These are phyloP conservation scores for Fusarium pseudoanthophilum DNA, from an alignment of 2,329 filamentous ascomycete species.

Conservation along the genomic window DNA sequence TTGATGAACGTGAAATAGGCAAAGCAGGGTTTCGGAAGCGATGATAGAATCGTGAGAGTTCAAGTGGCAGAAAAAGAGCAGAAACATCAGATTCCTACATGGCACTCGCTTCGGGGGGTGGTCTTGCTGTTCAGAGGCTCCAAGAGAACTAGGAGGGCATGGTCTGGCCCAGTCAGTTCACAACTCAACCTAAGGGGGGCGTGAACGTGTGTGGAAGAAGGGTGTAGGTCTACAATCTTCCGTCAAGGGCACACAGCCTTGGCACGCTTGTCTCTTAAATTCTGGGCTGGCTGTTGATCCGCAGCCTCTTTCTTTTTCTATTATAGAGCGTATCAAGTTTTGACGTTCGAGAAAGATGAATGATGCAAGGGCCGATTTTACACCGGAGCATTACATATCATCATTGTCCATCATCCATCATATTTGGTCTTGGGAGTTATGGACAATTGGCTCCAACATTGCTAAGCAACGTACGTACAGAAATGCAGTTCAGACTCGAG, in stretches of 20 bases:
- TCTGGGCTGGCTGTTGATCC: constrained; percentile 20
- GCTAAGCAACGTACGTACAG: constrained; percentile 22
- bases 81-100: constrained; percentile 42
- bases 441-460: constrained; percentile 21
- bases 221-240: constrained; percentile 27
- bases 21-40: constrained; percentile 39
- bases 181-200: constrained; percentile 24
- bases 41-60: constrained; percentile 35
- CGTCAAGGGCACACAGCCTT: constrained; percentile 33
- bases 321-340: constrained; percentile 11
- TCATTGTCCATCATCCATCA: not conserved
- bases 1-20: constrained; percentile 30
- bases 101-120: constrained; percentile 34
- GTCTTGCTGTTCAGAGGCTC: constrained; percentile 24
- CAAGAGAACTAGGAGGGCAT: constrained; percentile 26
- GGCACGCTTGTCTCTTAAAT: constrained; percentile 22
- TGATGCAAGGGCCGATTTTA: constrained; percentile 20
- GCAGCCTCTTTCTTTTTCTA: constrained; percentile 8
- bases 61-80: constrained; percentile 35
- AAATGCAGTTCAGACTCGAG: constrained; percentile 19
- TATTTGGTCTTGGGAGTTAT: not conserved
- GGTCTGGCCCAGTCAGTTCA: constrained; percentile 31
- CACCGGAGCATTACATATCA: not conserved
- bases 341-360: constrained; percentile 24
- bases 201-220: constrained; percentile 17